Conservation (phyloP, 140 eudicot species). For the Erigeron philadelphicus region DNA sequence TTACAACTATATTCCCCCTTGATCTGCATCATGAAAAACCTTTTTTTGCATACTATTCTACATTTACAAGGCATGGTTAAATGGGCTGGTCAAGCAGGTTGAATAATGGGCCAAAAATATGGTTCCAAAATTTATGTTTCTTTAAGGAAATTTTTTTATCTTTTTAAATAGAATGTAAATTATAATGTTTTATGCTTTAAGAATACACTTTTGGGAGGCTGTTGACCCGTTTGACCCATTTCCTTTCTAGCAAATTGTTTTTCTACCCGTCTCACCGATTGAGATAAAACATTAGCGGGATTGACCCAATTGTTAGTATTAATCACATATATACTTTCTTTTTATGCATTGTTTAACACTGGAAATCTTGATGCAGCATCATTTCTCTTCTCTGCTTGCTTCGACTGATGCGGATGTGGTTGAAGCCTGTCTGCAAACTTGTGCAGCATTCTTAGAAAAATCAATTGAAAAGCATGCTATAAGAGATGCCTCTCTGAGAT, state of each 20-base stretch:
- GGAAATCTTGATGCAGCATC: conserved; percentile 51
- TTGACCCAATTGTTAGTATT: not conserved
- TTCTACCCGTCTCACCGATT: not conserved
- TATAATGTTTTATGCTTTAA: not conserved
- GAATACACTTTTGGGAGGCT: not conserved
- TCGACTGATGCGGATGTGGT: conserved; percentile 63
- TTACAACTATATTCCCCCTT: not conserved
- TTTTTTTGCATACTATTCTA: not conserved
- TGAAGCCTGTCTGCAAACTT: conserved; percentile 66
- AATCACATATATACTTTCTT: not conserved
- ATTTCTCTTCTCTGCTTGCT: conserved; percentile 70
- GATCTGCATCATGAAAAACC: not conserved
- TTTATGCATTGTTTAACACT: not conserved
- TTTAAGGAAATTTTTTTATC: too few relatives aligned
- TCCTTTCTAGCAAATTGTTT: too few relatives aligned
- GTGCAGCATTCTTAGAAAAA: conserved; percentile 54
- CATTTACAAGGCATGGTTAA: too few relatives aligned
- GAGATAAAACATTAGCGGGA: not conserved
- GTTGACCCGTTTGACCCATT: not conserved
- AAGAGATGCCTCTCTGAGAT: conserved; percentile 50
- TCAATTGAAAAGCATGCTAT: conserved; percentile 47
- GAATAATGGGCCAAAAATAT: not conserved
- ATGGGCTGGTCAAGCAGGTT: not conserved
- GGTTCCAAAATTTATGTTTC: not conserved
- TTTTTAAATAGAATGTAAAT: too few relatives aligned